Percentiles rank a stretch among this genome's conserved stretches.
These are phyloP conservation scores for Dysphania ambrosioides DNA, from an alignment of 148 eudicot species.

Conservation along the genomic window DNA sequence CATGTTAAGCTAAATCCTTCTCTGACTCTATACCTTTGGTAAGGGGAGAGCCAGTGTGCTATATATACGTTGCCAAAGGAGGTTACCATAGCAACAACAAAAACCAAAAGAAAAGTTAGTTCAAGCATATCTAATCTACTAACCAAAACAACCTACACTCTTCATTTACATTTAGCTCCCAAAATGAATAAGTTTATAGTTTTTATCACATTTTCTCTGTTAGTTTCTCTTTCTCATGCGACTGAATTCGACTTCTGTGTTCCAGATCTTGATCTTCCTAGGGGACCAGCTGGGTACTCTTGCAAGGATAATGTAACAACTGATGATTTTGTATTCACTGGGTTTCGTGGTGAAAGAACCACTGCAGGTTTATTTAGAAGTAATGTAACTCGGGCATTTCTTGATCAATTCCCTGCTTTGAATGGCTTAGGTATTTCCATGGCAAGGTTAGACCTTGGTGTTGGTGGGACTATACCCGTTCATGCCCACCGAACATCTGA, in stretches of 20 bases:
- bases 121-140: too few species aligned
- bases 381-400: conserved; percentile 7
- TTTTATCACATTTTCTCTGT: background rate
- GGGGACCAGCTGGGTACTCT: background rate
- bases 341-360: conserved; percentile 4
- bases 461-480: background rate
- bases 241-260: conserved; percentile 12
- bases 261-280: background rate
- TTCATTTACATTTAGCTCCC: background rate
- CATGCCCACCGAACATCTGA: conserved; percentile 10
- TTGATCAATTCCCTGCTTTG: background rate
- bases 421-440: conserved; percentile 18
- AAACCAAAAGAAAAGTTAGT: background rate
- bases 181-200: conserved; percentile 15
- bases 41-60: too few species aligned
- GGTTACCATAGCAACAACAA: too few species aligned
- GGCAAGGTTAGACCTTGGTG: background rate
- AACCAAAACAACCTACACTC: too few species aligned
- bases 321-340: conserved; percentile 12
- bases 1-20: too few species aligned
- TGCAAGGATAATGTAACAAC: conserved; percentile 16
- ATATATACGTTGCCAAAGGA: too few species aligned
- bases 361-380: background rate
- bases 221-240: background rate
- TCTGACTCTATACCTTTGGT: too few species aligned